Evolutionary conservation across 768 basidiomycete genomes (phyloP).

Genomic region (Artomyces pyxidatus): DNA sequence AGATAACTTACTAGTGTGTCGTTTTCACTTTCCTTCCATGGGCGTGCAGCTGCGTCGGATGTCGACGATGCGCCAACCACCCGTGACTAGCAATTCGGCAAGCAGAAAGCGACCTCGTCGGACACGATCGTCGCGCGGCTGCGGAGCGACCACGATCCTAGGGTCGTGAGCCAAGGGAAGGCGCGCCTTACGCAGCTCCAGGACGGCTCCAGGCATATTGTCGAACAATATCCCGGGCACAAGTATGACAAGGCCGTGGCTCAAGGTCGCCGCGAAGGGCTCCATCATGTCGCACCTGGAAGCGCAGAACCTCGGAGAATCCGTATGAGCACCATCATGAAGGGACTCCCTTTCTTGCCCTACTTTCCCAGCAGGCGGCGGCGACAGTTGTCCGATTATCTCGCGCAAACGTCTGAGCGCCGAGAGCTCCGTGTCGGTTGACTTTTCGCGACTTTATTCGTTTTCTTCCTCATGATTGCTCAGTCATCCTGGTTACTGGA

Average conservation of each 20-base stretch:
- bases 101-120: slow-evolving; percentile 93
- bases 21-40: not conserved
- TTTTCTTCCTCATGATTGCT: no score
- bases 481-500: no score
- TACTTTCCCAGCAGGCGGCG: not conserved
- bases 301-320: slow-evolving; percentile 77
- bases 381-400: slow-evolving; percentile 35
- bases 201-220: slow-evolving; percentile 88
- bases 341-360: slow-evolving; percentile 25
- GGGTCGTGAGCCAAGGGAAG: slow-evolving; percentile 66
- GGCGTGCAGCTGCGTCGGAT: slow-evolving; percentile 16
- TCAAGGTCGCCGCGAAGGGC: slow-evolving; percentile 66
- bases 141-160: slow-evolving; percentile 80
- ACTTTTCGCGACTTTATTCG: no score
- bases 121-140: slow-evolving; percentile 97
- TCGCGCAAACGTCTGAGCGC: slow-evolving; percentile 57
- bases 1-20: no score
- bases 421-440: no score
- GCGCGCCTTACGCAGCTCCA: slow-evolving; percentile 75
- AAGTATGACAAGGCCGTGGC: slow-evolving; percentile 62
- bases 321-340: slow-evolving; percentile 75
- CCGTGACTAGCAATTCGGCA: slow-evolving; percentile 86
- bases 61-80: slow-evolving; percentile 60
- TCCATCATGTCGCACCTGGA: slow-evolving; percentile 78
- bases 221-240: slow-evolving; percentile 96